These are phyloP conservation scores for Blastomyces silverae DNA, from an alignment of 2,329 filamentous ascomycete genomes.

Conservation along the genomic window DNA sequence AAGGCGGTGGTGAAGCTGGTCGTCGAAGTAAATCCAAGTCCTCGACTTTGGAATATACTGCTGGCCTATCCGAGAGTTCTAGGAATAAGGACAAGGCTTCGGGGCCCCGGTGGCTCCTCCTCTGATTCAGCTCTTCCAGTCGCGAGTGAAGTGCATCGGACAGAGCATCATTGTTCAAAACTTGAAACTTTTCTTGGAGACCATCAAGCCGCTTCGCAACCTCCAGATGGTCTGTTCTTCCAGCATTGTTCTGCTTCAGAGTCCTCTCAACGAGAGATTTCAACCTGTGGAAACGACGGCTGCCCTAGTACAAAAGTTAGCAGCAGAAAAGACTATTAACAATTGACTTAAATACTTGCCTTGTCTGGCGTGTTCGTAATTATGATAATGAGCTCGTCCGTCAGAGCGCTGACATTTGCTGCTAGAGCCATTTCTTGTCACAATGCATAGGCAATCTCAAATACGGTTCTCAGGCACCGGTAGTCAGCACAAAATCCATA, in stretches of 20 bases:
- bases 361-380: slow-evolving; percentile 52
- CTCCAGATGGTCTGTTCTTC: slow-evolving; percentile 69
- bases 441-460: background rate
- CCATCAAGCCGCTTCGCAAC: slow-evolving; percentile 59
- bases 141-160: slow-evolving; percentile 61
- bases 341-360: slow-evolving; percentile 37
- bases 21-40: slow-evolving; percentile 54
- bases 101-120: slow-evolving; percentile 60
- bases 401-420: slow-evolving; percentile 57
- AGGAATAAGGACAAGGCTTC: slow-evolving; percentile 74
- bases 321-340: background rate
- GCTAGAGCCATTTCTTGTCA: slow-evolving; percentile 60
- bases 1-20: slow-evolving; percentile 40
- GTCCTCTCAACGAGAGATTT: slow-evolving; percentile 31
- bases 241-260: slow-evolving; percentile 43
- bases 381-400: slow-evolving; percentile 62
- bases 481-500: background rate
- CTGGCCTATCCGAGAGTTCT: slow-evolving; percentile 72
- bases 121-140: slow-evolving; percentile 52
- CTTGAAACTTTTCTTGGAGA: slow-evolving; percentile 76
- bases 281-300: slow-evolving; percentile 26
- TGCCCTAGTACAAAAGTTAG: slow-evolving; percentile 25
- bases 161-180: slow-evolving; percentile 71
- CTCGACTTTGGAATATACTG: slow-evolving; percentile 59
- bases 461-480: background rate